Evolutionary conservation across 345 rosid species (phyloP), one percentile per base, ranked within the genome.

Genomic region (Linum trigynum): DNA sequence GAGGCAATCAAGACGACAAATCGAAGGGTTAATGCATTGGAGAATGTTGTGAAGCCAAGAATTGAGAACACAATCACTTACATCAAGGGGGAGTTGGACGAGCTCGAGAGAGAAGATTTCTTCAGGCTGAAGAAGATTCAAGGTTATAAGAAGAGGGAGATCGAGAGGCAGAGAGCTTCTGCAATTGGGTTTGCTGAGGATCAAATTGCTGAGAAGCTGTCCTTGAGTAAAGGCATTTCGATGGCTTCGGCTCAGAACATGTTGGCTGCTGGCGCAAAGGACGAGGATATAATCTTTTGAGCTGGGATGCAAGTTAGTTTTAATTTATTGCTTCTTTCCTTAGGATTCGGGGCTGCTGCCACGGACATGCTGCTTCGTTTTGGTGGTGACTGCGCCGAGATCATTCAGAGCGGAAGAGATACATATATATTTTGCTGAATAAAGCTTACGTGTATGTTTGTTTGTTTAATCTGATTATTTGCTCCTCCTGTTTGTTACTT

Each of bases 1-100:
- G 95, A 83, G 82, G 96, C 98, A 1, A 91, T 91, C 74, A 91
- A 91, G 86, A 91, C 98, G 15, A 91, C 96, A 7, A 91, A 91
- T 39, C 95, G 95, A 35, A 83, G 95, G 82, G 98, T 91, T 37
- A 91, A 91, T 55, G 95, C 96, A 43, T 59, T 91, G 61, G 98
- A 91, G 81, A 91, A 85, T 79, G 98, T 91, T 39, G 96, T 89
- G 77, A 87, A 85, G 75, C 98, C 98, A 0, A 89, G 84, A 72
- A 10, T 91, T 70, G 96, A 91, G 81, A 91, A 91, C 57, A 91
- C 96, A 0, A 83, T 91, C n/a, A 81, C 37, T 65, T 86, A 89
- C 76, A 91, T 91, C 39, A 91, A 85, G 74, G 95, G 85, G 16
- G 96, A 91, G 83, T 76, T 91, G 83, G 98, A 91, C 72, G 95